These are phyloP conservation scores for Aspergillus costaricaensis DNA, from an alignment of 2,329 filamentous ascomycete genomes.

Conservation along the genomic window DNA sequence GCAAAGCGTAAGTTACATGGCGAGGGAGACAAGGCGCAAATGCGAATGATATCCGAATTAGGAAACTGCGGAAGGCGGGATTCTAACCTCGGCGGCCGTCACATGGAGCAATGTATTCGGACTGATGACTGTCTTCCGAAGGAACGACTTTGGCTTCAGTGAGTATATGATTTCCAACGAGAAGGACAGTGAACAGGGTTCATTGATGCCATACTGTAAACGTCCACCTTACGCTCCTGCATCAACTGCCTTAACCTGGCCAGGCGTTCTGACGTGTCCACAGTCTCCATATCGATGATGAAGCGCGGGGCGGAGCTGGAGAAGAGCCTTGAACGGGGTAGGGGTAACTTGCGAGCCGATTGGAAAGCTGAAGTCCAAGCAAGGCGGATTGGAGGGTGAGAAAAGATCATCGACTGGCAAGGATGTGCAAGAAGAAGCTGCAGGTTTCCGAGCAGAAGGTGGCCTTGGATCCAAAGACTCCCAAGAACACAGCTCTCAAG, in stretches of 20 bases:
- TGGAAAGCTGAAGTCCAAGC: constrained; percentile 32
- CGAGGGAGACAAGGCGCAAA: constrained; percentile 8
- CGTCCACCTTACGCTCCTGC: constrained; percentile 80
- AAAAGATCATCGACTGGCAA: constrained; percentile 39
- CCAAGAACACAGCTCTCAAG: constrained; percentile 11
- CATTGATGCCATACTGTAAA: constrained; percentile 70
- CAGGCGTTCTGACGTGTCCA: constrained; percentile 77
- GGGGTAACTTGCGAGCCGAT: constrained; percentile 27
- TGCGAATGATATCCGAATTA: background rate
- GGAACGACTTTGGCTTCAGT: constrained; percentile 70
- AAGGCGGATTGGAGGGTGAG: constrained; percentile 32
- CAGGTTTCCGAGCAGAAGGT: constrained; percentile 20
- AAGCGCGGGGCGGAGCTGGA: constrained; percentile 39
- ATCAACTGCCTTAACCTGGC: constrained; percentile 78
- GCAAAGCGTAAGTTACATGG: constrained; percentile 17
- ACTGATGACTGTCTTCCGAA: constrained; percentile 95
- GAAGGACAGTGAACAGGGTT: constrained; percentile 5
- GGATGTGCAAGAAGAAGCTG: constrained; percentile 12
- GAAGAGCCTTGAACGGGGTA: constrained; percentile 39
- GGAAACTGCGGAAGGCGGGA: constrained; percentile 6
- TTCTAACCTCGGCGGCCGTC: constrained; percentile 75
- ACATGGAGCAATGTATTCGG: constrained; percentile 96
- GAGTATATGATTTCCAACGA: constrained; percentile 34
- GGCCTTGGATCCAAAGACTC: constrained; percentile 15
- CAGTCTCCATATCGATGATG: constrained; percentile 68